Conservation (phyloP, 345 rosid species). For the Streptanthus diversifolius region DNA sequence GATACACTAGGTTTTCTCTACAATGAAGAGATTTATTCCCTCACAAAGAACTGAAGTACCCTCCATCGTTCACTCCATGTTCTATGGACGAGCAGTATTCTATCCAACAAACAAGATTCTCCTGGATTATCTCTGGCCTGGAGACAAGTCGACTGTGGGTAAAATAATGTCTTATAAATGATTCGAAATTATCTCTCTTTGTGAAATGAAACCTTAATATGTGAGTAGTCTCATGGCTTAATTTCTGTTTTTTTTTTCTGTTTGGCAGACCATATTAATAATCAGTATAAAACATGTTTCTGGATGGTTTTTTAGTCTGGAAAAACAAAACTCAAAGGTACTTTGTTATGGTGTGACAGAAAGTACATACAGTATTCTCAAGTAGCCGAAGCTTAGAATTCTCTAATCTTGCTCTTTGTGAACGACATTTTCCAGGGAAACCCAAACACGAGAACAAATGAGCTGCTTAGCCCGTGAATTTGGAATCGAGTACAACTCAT, state of each 20-base stretch:
- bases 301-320: constrained; percentile 93
- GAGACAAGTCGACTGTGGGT: constrained; percentile 99
- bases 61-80: constrained; percentile 81
- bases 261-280: constrained; percentile 83
- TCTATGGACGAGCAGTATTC: constrained; percentile 87
- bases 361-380: not conserved
- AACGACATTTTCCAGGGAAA: constrained; percentile 54
- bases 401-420: constrained; percentile 3
- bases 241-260: not conserved
- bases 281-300: constrained; percentile 92
- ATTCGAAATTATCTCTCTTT: not conserved
- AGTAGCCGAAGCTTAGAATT: not conserved
- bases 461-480: constrained; percentile 56
- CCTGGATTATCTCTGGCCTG: constrained; percentile 78
- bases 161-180: not conserved
- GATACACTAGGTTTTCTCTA: too few species aligned
- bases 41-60: constrained; percentile 55
- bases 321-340: constrained; percentile 75
- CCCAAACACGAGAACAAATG: constrained; percentile 63
- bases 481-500: constrained; percentile 56
- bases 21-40: constrained; percentile 80
- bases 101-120: constrained; percentile 78
- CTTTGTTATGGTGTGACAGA: not conserved
- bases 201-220: not conserved
- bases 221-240: not conserved